Conservation (phyloP, 139 green algal species). For the Axilococcus clingmanii region DNA sequence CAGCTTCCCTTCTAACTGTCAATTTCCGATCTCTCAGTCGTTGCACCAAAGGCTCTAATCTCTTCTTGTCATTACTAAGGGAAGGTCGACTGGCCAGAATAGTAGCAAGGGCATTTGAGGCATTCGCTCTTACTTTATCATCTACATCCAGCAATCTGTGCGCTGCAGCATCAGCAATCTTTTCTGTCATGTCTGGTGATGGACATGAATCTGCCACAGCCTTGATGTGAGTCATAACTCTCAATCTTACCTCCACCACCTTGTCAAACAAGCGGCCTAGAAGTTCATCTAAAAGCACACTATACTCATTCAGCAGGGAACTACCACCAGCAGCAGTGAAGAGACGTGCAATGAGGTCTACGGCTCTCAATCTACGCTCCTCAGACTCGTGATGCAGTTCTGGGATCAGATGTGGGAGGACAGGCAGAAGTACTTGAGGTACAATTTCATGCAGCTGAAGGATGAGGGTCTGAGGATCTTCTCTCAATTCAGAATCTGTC, state of each 20-base stretch:
- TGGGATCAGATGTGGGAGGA: conserved; percentile 47
- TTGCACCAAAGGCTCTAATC: conserved; percentile 7
- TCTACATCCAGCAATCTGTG: conserved; percentile 55
- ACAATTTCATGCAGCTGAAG: conserved; percentile 42
- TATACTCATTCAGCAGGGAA: conserved; percentile 28
- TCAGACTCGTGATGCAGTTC: conserved; percentile 47
- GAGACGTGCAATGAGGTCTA: conserved; percentile 47
- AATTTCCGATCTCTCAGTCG: conserved; percentile 63
- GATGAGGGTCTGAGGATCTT: conserved; percentile 34
- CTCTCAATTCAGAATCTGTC: conserved; percentile 34
- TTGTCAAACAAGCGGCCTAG: conserved; percentile 18
- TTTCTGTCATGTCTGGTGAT: neutral
- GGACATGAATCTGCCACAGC: neutral
- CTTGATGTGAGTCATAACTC: conserved; percentile 27
- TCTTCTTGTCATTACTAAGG: conserved; percentile 16
- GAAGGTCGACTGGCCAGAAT: conserved; percentile 4
- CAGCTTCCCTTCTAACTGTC: conserved; percentile 43
- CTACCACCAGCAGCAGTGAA: conserved; percentile 26
- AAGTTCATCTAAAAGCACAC: conserved; percentile 31
- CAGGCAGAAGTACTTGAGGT: conserved; percentile 55
- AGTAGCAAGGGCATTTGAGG: conserved; percentile 26
- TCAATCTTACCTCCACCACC: conserved; percentile 21
- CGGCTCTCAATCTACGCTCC: conserved; percentile 28
- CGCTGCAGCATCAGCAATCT: conserved; percentile 9
- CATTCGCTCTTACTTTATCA: conserved; percentile 50